These are phyloP conservation scores for Penicillium parvum DNA, from an alignment of 495 filamentous ascomycete genomes.

Conservation along the genomic window DNA sequence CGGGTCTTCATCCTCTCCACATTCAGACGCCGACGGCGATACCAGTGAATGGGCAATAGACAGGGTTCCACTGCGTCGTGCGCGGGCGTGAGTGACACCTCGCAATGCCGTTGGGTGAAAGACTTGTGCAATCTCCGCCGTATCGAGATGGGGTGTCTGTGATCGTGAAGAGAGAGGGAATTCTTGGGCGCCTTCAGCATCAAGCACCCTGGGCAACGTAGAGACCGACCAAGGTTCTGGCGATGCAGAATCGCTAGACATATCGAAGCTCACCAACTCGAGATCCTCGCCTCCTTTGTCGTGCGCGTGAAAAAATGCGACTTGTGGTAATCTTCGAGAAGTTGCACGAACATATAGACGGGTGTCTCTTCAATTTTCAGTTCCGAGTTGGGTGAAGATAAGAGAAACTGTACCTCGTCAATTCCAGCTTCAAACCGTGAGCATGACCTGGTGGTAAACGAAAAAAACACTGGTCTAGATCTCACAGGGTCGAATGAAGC, in stretches of 20 bases:
- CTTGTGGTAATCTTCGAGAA: too few species aligned
- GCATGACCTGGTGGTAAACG: neutral
- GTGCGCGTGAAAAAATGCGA: too few species aligned
- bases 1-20: conserved; percentile 1
- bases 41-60: conserved; percentile 5
- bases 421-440: neutral
- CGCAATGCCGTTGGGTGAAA: neutral
- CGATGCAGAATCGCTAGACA: too few species aligned
- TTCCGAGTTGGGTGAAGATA: neutral
- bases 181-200: neutral
- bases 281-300: too few species aligned
- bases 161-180: too few species aligned
- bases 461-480: neutral
- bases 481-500: neutral
- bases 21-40: conserved; percentile 2
- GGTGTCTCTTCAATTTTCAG: too few species aligned
- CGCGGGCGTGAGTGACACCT: neutral
- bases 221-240: conserved; percentile 5
- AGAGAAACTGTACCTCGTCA: neutral
- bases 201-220: neutral
- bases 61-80: neutral
- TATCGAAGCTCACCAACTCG: too few species aligned
- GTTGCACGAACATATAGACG: too few species aligned
- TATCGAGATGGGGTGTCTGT: neutral
- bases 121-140: conserved; percentile 1